phyloP scores from a whole-genome alignment of 352 stramenopile species.

The Blastocystis hominis region DNA sequence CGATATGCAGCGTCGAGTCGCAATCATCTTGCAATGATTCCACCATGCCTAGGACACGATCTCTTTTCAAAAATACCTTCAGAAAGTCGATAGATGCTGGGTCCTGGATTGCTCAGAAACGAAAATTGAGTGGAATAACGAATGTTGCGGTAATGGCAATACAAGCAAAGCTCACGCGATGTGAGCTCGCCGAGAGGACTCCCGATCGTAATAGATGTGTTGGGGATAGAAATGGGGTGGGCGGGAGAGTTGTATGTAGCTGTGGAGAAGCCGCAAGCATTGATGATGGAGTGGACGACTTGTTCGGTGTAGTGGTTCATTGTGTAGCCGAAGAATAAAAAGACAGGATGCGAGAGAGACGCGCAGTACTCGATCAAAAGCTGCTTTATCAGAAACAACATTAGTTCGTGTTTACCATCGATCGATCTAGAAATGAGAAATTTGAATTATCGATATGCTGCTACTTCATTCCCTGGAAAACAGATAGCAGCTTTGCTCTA shows the following conservation, averaged over 20 bases:
- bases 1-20: slow-evolving; percentile 49
- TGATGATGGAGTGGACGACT: neutral
- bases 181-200: neutral
- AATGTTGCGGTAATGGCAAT: slow-evolving; percentile 15
- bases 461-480: slow-evolving; percentile 16
- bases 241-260: neutral
- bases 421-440: neutral
- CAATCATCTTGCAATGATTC: slow-evolving; percentile 34
- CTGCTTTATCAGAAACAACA: neutral
- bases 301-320: slow-evolving; percentile 19
- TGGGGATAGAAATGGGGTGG: neutral
- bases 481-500: neutral
- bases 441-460: neutral
- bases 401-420: slow-evolving; percentile 27
- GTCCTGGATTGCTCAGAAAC: neutral
- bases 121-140: neutral
- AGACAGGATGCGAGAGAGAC: neutral
- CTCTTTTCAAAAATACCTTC: neutral
- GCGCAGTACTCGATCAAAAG: neutral
- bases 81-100: neutral
- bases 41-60: neutral
- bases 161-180: neutral
- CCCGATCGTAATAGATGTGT: neutral
- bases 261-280: neutral
- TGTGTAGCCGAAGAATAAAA: slow-evolving; percentile 24